Percentiles rank a stretch among this genome's conserved stretches.
Evolutionary conservation across 495 filamentous ascomycete species (phyloP).

Genomic region (Neurospora cerealis): DNA sequence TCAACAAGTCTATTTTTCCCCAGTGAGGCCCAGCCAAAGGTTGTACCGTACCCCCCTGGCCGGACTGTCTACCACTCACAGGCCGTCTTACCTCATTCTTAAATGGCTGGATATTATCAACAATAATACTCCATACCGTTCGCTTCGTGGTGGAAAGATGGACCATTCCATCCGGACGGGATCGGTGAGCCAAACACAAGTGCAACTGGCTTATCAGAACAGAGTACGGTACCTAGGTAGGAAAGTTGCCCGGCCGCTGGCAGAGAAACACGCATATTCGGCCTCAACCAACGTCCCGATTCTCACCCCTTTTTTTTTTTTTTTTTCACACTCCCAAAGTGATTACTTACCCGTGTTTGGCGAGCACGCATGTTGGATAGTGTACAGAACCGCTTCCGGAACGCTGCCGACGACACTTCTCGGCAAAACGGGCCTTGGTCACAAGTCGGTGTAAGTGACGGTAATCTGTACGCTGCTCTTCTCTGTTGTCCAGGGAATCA

Average conservation of each 20-base stretch:
- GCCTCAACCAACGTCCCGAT: neutral
- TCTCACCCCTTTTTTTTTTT: neutral
- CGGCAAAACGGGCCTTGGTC: neutral
- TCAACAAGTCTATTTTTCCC: conserved; percentile 6
- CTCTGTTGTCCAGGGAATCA: neutral
- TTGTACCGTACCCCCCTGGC: neutral
- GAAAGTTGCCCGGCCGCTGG: neutral
- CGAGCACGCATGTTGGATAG: neutral
- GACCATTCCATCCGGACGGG: neutral
- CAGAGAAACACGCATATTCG: neutral
- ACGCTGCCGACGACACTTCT: neutral
- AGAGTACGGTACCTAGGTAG: neutral
- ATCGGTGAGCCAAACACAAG: neutral
- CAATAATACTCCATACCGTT: neutral
- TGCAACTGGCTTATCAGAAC: neutral
- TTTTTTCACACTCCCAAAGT: neutral
- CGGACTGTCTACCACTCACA: neutral
- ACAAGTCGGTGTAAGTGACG: neutral
- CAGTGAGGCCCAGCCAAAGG: conserved; percentile 2
- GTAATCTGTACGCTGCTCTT: neutral
- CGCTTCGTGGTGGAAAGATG: conserved; percentile 1
- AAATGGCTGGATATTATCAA: conserved; percentile 5
- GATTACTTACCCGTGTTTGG: neutral
- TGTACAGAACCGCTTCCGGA: neutral
- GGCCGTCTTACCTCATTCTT: neutral